A percentile compares a stretch with the other conserved stretches of the same genome.
phyloP scores from a whole-genome alignment of 768 basidiomycete species.

The Lactifluus rugatus region DNA sequence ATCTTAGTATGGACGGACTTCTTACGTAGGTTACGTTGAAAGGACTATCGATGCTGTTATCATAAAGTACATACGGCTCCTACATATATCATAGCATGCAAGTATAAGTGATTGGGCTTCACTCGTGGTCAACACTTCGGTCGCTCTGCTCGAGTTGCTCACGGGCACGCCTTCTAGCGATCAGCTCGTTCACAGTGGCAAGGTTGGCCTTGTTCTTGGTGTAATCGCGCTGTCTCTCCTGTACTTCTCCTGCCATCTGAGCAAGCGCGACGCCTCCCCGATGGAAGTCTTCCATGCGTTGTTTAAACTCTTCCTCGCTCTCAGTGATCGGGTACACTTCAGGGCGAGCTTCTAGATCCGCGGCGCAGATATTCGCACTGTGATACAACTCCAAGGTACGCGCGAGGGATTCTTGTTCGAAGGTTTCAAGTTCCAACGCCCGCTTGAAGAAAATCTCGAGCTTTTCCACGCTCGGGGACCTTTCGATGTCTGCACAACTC shows the following conservation, averaged over 20 bases:
- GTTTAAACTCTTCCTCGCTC: background rate
- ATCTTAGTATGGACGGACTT: background rate
- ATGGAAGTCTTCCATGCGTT: background rate
- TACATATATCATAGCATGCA: background rate
- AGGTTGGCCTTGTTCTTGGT: background rate
- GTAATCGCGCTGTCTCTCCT: background rate
- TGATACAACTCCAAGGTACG: background rate
- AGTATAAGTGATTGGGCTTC: background rate
- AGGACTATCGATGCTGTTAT: background rate
- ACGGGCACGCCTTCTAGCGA: background rate
- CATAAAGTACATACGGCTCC: background rate
- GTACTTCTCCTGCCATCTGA: background rate
- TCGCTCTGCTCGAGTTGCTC: background rate
- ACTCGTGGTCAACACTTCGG: too few species aligned
- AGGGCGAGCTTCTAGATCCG: background rate
- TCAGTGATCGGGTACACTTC: background rate
- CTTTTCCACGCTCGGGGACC: background rate
- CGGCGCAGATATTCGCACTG: background rate
- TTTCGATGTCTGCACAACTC: background rate
- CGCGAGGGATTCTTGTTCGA: background rate
- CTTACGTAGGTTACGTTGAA: background rate
- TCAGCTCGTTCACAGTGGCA: background rate
- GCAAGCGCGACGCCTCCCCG: background rate
- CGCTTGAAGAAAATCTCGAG: background rate
- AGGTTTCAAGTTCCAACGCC: background rate